Base-by-base conservation (phyloP, 768 basidiomycete species). In the Hemileccinum impolitum region DNA sequence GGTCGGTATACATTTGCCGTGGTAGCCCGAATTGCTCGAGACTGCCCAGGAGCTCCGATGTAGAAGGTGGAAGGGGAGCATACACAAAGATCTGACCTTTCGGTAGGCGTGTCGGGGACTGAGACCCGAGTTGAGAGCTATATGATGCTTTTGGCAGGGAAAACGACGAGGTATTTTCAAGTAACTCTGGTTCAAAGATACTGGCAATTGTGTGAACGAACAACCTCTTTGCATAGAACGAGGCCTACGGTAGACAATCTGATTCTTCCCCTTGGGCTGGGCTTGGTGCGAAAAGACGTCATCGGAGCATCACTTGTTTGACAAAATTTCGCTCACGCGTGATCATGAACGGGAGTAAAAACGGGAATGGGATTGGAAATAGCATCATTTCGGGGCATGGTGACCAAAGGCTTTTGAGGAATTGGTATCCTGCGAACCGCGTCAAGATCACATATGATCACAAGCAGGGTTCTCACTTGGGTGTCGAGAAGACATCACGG, bases 1-100 rank as follows among this genome's bases (percentile, higher is more conserved):
- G 89, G n/a, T 78, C 71, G 39, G 76, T 80, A 66, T 96, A 94
- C 19, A 87, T 64, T 55, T 80, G 82, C 39, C 62, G 69, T 4
- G 82, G 77, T 7, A 89, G 63, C 18, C 74, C 75, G 54, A 78
- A 67, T 0, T 63, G 58, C 28, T 75, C 73, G 13, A 84, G 48
- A 39, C 72, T 75, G 7, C 63, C 61, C 6, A 76, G 47, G 0
- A 88, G 67, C 12, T 79, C 70, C 4, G 73, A 69, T 6, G 70
- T 40, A 6, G 78, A 68, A 3, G 87, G 88, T 0, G 86, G 80
- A 10, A 61, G 47, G n/a, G 52, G 48, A 1, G 65, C 64, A 51
- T 85, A 90, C 30, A 67, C 58, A 58, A 79, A 81, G 28, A 43
- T 23, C 12, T 48, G 54, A 35, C 54, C 41, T 9, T 25, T 44